phyloP scores from a whole-genome alignment of 2,329 filamentous ascomycete species.

The Calonectria pseudoreteaudii region DNA sequence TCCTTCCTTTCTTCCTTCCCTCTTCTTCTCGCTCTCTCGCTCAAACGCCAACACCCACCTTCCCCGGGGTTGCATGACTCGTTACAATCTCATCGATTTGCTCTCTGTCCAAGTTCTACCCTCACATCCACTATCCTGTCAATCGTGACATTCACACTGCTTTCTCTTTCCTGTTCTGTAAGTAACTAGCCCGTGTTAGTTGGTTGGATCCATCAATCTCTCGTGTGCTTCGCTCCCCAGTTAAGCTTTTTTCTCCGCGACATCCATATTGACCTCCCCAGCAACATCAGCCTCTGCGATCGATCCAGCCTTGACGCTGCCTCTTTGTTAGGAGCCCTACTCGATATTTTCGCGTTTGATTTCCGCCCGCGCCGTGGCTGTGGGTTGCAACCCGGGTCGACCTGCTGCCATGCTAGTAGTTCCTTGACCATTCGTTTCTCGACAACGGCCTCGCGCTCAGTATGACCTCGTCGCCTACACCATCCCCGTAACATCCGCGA shows the following conservation, averaged over 20 bases:
- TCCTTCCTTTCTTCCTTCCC: conserved; percentile 35
- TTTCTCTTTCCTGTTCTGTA: conserved; percentile 24
- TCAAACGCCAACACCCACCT: conserved; percentile 33
- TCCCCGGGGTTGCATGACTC: conserved; percentile 33
- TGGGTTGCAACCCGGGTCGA: conserved; percentile 22
- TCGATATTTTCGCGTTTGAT: conserved; percentile 13
- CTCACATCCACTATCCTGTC: conserved; percentile 9
- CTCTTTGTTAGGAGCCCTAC: neutral
- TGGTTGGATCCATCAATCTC: conserved; percentile 28
- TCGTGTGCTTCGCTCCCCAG: conserved; percentile 31
- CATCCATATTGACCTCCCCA: conserved; percentile 28
- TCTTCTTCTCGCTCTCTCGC: conserved; percentile 35
- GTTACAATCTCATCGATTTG: conserved; percentile 28
- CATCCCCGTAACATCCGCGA: conserved; percentile 36
- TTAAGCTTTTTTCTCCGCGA: conserved; percentile 28
- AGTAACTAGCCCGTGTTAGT: conserved; percentile 42
- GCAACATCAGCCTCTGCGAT: neutral
- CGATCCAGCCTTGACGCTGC: neutral
- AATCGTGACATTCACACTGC: conserved; percentile 15
- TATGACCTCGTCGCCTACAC: conserved; percentile 40
- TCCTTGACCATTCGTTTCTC: conserved; percentile 31
- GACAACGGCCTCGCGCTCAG: conserved; percentile 38
- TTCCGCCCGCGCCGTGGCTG: conserved; percentile 28
- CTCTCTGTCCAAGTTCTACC: conserved; percentile 24
- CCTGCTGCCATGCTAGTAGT: conserved; percentile 41